Base-by-base conservation (phyloP, 768 basidiomycete genomes). In the Roridomyces roridus region DNA sequence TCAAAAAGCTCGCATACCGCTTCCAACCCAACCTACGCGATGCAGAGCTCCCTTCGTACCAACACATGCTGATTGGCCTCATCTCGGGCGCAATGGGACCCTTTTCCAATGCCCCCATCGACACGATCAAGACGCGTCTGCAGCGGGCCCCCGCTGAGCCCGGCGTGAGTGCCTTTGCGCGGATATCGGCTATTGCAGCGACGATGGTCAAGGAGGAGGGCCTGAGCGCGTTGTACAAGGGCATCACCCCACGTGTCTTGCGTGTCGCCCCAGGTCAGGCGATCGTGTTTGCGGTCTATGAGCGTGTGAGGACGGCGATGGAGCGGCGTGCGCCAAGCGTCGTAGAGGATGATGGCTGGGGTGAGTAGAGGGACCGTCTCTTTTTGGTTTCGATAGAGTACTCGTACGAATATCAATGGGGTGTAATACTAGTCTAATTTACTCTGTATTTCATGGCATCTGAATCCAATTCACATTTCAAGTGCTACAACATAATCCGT, bases 81-180 rank as follows among this genome's bases (percentile, higher is more conserved):
- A 86, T 99, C 65, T 96, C 94, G 43, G 97, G 97, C 46, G 97
- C 97, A 2, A 94, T 96, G 89, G 97, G 97, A 5, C 97, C 97
- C 14, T 95, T 98, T 72, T 96, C 95, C 14, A 98, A 99, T 68
- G 97, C 97, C 12, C 96, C 96, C 1, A 91, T 94, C 49, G 92
- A 94, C 72, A 93, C 91, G 11, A 94, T 96, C 67, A 98, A 97
- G 74, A 98, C 96, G 55, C 92, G 94, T 47, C 77, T 97, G 42
- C 95, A 97, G 74, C 95, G 94, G 67, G 81, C 93, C 0, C 83
- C 87, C 0, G 88, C 89, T 25, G 71, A 78, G 23, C 84, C 88
- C 0, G 92, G 92, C 12, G 85, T 87, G 60, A 85, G 88, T 0
- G 91, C 96, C 2, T 78, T 94, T 59, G 80, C 90, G 64, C 86